Evolutionary conservation across 371 early-diverging fungal species (phyloP), one percentile per base, ranked within the genome.

Genomic region (Chytridium lagenaria): DNA sequence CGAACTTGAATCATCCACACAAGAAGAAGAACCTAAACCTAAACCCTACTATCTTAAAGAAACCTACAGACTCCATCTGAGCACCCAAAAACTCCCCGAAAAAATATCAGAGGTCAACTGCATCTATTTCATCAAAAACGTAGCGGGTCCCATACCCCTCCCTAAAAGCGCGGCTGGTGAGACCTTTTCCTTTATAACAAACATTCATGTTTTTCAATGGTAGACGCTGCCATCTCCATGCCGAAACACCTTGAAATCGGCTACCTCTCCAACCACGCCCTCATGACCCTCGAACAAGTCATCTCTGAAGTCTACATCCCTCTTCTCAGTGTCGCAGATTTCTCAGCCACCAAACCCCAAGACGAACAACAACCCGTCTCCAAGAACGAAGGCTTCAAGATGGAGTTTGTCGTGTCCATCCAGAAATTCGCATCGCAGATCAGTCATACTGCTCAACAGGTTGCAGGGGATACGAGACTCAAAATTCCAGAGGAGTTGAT

Each of bases 371-470:
- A 61, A 73, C n/a, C 36, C 50, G 67, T 33, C 10, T 22, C 77
- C 19, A 75, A 78, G 59, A 50, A 63, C 34, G 81, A 82, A 19
- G 76, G 76, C 26, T 59, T 80, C 23, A 78, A 80, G 57, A 72
- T 77, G 19, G 87, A 87, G 34, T 76, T 87, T 26, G 72, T 80
- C 1, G 66, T 83, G 10, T 65, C 80, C 28, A 71, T 86, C 70
- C 85, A 86, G 59, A 80, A 83, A 68, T 87, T 85, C 69, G 81
- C 85, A 1, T 74, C 72, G 33, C 86, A 86, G n/a, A 75, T 87
- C 5, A 39, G 74, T 22, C 88, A 87, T 44, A 87, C 88, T 0
- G 82, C 78, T 22, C 86, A 84, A 59, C 88, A 87, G 66, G 81
- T 87, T 3, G 80, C 86, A 19, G 85, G 85, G 23, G 85, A 86